These are phyloP conservation scores for Mortierella antarctica DNA, from an alignment of 192 early-diverging fungal species.

Conservation along the genomic window DNA sequence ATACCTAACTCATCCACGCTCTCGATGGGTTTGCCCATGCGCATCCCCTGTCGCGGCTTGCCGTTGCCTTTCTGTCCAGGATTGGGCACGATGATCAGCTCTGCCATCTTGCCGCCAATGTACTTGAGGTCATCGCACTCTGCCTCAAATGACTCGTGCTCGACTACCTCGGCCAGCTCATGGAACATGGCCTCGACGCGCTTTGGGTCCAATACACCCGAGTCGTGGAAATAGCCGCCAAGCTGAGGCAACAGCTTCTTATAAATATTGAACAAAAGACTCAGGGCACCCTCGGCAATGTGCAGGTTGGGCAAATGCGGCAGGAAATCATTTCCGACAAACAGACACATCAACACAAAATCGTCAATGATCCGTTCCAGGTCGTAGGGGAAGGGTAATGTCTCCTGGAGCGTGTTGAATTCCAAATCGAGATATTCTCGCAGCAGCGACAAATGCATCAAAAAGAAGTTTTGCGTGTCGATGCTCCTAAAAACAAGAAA, in stretches of 20 bases:
- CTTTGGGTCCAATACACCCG: slow-evolving; percentile 72
- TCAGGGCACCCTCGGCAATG: slow-evolving; percentile 91
- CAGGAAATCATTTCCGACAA: slow-evolving; percentile 98
- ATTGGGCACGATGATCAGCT: slow-evolving; percentile 31
- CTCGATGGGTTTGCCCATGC: slow-evolving; percentile 49
- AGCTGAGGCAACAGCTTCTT: slow-evolving; percentile 71
- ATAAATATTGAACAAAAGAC: slow-evolving; percentile 75
- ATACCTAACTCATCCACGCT: slow-evolving; percentile 37
- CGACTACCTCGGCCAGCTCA: slow-evolving; percentile 64
- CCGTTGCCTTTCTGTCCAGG: slow-evolving; percentile 31
- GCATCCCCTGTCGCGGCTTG: slow-evolving; percentile 47
- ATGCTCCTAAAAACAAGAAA: slow-evolving; percentile 40
- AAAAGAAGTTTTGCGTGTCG: slow-evolving; percentile 70
- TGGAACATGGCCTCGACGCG: slow-evolving; percentile 73
- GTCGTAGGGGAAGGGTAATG: slow-evolving; percentile 74
- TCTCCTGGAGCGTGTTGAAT: slow-evolving; percentile 69
- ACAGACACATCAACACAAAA: slow-evolving; percentile 92
- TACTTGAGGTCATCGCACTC: slow-evolving; percentile 59
- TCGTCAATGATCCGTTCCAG: slow-evolving; percentile 97
- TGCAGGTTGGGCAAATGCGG: slow-evolving; percentile 94
- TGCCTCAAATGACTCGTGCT: slow-evolving; percentile 61
- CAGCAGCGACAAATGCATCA: slow-evolving; percentile 88
- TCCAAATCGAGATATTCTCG: slow-evolving; percentile 96
- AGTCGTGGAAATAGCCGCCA: slow-evolving; percentile 91
- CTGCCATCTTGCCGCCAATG: slow-evolving; percentile 59